Evolutionary conservation across 225 moss, liverwort and hornwort species (phyloP), one percentile per base, ranked within the genome.

Genomic region (Straminergon stramineum): DNA sequence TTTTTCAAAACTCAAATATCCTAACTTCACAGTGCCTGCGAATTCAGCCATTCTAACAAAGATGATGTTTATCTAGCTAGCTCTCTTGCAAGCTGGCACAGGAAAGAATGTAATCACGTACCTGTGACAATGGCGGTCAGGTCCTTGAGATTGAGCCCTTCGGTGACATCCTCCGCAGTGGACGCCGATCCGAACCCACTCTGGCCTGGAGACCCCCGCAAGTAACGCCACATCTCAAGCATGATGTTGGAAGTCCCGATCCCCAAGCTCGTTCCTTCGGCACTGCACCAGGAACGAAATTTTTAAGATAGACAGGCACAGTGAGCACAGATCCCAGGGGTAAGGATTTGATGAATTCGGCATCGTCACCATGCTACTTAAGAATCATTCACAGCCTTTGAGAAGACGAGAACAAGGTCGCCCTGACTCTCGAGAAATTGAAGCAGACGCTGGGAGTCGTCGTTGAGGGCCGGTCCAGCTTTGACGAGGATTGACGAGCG

Each of bases 121-220:
- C 92, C 90, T 32, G 88, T 90, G n/a, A 92, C 48, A 56, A 90
- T 88, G 75, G 88, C 90, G 62, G 92, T 92, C 53, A 31, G 52
- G 13, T 85, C 67, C 73, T 91, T 35, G 34, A 94, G 92, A 69
- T 79, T 62, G 37, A 94, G 79, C 27, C 90, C 92, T 76, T 82
- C 45, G 39, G 89, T 91, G 85, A 94, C 93, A 91, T 91, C 88
- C 82, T 93, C 92, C 35, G 90, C 94, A 17, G 90, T 94, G 86
- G 94, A 79, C 23, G 89, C 87, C 26, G 93, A 93, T 73, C 94
- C 94, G 65, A 93, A 94, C 30, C 94, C 90, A 41, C 89, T 93
- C 70, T 61, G 56, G 5, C 94, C 92, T 4, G 87, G 74, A 30
- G 67, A n/a, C 26, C 91, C 91, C 82, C 73, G 81, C 60, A 80